Percentiles rank a stretch among this genome's conserved stretches.
Evolutionary conservation across 306 rosid species (phyloP).

Genomic region (Oemleria cerasiformis): DNA sequence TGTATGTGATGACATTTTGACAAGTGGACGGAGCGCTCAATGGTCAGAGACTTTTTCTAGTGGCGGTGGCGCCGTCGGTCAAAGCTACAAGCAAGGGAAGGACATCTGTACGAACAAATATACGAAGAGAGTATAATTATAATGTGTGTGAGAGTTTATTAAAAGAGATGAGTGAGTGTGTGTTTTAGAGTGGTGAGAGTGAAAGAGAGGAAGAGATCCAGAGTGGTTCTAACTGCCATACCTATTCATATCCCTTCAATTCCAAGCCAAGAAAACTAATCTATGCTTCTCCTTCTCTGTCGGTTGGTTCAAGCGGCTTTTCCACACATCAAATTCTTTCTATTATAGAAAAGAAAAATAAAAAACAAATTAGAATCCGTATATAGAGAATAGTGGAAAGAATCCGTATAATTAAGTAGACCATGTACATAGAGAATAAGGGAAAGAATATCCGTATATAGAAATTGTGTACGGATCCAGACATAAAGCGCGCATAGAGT

Average conservation of each 20-base stretch:
- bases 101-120: conserved; percentile 25
- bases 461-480: too few relatives aligned
- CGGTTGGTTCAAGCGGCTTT: conserved; percentile 50
- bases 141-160: neutral
- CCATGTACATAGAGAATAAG: too few relatives aligned
- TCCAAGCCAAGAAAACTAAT: conserved; percentile 59
- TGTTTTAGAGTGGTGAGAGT: conserved; percentile 9
- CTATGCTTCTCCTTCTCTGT: conserved; percentile 52
- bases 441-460: too few relatives aligned
- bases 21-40: conserved; percentile 62
- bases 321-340: conserved; percentile 20
- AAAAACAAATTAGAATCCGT: too few relatives aligned
- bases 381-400: too few relatives aligned
- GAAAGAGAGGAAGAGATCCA: conserved; percentile 24
- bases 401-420: too few relatives aligned
- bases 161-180: neutral
- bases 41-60: conserved; percentile 63
- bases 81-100: conserved; percentile 28
- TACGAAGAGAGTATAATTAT: too few relatives aligned
- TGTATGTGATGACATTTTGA: conserved; percentile 45
- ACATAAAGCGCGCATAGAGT: too few relatives aligned
- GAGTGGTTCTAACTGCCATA: conserved; percentile 68
- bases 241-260: conserved; percentile 69
- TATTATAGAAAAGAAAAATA: neutral
- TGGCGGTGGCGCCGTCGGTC: conserved; percentile 59